phyloP scores from a whole-genome alignment of 2,329 filamentous ascomycete genomes.

The Gnomoniopsis sp. region DNA sequence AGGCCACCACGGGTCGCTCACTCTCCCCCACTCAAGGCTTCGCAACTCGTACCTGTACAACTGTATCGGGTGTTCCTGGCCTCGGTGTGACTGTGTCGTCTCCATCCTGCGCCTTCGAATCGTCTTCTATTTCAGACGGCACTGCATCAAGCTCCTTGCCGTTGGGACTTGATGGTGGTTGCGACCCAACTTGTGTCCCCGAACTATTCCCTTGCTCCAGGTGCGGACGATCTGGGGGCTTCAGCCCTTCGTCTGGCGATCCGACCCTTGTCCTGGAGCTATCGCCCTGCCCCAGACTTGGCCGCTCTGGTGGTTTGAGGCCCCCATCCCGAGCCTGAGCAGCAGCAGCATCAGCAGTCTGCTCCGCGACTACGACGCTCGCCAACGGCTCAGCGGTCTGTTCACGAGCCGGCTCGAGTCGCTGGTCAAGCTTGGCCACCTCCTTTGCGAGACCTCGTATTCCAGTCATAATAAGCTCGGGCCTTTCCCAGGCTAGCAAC shows the following conservation, averaged over 20 bases:
- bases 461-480: conserved; percentile 42
- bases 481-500: conserved; percentile 47
- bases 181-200: conserved; percentile 12
- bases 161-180: conserved; percentile 15
- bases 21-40: neutral
- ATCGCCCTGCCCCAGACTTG: conserved; percentile 13
- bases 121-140: neutral
- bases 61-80: conserved; percentile 10
- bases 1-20: neutral
- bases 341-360: too few species aligned
- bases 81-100: neutral
- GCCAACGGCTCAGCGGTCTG: conserved; percentile 28
- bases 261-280: conserved; percentile 14
- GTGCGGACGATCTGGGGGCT: conserved; percentile 6
- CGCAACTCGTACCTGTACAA: neutral
- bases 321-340: neutral
- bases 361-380: conserved; percentile 27
- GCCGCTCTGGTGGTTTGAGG: conserved; percentile 11
- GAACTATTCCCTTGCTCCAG: conserved; percentile 17
- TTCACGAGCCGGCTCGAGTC: conserved; percentile 30
- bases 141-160: conserved; percentile 8
- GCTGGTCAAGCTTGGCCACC: conserved; percentile 34
- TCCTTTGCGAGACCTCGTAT: conserved; percentile 37
- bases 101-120: neutral
- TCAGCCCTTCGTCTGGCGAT: neutral